Evolutionary conservation across 2,329 filamentous ascomycete genomes (phyloP).

Genomic region (Penicillium sp.): DNA sequence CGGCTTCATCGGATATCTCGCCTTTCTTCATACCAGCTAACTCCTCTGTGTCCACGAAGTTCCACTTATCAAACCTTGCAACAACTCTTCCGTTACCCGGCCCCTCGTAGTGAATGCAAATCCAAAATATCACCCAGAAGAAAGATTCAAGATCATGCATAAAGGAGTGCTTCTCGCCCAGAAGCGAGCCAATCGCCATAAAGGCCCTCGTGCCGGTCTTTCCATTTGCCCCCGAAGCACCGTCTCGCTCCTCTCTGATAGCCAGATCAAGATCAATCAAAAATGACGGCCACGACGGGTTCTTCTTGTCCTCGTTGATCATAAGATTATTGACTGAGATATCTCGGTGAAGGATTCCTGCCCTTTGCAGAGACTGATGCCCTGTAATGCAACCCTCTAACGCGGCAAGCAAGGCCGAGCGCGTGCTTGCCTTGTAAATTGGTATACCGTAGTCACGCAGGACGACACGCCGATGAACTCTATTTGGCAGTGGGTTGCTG

Average conservation of each 20-base stretch:
- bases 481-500: neutral
- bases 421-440: neutral
- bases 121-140: constrained; percentile 49
- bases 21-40: constrained; percentile 26
- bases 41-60: constrained; percentile 32
- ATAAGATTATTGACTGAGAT: constrained; percentile 50
- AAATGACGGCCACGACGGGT: constrained; percentile 40
- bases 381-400: constrained; percentile 16
- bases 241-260: constrained; percentile 35
- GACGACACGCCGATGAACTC: neutral
- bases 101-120: constrained; percentile 43
- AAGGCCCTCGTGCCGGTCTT: constrained; percentile 47
- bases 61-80: constrained; percentile 29
- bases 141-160: constrained; percentile 52
- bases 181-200: constrained; percentile 47
- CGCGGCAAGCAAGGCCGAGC: neutral
- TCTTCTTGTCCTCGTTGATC: constrained; percentile 45
- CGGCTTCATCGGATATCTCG: constrained; percentile 17
- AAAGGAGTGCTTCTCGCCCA: constrained; percentile 45
- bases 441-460: neutral
- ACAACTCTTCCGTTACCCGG: constrained; percentile 12
- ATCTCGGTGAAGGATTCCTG: constrained; percentile 44
- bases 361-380: constrained; percentile 25
- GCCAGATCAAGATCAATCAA: constrained; percentile 39
- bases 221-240: constrained; percentile 36